These are phyloP conservation scores for Stagonosporopsis rhizophila DNA, from an alignment of 2,329 filamentous ascomycete genomes.

Conservation along the genomic window DNA sequence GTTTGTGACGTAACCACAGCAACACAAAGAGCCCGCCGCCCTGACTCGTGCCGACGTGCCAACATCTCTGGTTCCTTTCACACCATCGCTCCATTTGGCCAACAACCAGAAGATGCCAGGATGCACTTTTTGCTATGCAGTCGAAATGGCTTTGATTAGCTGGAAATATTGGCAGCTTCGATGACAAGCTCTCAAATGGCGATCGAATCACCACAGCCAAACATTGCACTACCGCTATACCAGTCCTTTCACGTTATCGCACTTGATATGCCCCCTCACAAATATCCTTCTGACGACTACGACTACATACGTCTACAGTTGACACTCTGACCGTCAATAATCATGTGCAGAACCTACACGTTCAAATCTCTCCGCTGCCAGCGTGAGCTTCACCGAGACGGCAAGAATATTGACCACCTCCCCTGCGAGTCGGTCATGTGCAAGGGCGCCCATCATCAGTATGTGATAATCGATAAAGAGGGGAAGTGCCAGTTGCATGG, in stretches of 20 bases:
- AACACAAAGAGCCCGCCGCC: slow-evolving; percentile 11
- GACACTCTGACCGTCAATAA: neutral
- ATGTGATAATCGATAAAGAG: neutral
- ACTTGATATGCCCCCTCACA: neutral
- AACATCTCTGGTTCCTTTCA: neutral
- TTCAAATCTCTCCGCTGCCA: slow-evolving; percentile 2
- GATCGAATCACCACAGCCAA: no score
- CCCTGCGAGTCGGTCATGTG: slow-evolving; percentile 3
- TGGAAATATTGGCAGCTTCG: neutral
- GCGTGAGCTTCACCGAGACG: neutral
- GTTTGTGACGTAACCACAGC: slow-evolving; percentile 19
- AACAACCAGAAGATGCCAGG: neutral
- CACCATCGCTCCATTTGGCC: neutral
- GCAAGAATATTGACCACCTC: neutral
- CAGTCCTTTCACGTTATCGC: neutral
- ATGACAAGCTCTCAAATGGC: neutral
- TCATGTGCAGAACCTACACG: slow-evolving; percentile 2
- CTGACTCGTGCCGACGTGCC: neutral
- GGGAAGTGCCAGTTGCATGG: neutral
- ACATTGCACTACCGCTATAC: no score
- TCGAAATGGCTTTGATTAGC: neutral
- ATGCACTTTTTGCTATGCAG: neutral
- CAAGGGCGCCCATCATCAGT: neutral
- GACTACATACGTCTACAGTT: neutral
- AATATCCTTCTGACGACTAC: neutral